Evolutionary conservation across 371 early-diverging fungal species (phyloP).

Genomic region (Mortierella sp.): DNA sequence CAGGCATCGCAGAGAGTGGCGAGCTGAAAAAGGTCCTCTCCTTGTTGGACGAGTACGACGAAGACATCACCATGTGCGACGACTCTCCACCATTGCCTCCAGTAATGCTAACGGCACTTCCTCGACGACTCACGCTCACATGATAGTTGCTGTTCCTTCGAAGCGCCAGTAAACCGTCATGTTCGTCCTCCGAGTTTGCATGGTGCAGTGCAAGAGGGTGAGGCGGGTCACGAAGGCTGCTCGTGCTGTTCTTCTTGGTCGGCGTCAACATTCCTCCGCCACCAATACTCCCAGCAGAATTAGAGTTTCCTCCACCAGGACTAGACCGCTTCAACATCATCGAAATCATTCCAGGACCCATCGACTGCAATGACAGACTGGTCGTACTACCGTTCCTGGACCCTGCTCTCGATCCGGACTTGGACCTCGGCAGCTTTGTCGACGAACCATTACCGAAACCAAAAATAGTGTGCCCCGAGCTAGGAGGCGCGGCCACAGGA

Average conservation of each 20-base stretch:
- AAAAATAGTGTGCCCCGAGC: constrained; percentile 37
- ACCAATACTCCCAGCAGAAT: neutral
- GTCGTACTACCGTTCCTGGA: constrained; percentile 51
- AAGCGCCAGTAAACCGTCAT: neutral
- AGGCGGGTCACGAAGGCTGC: constrained; percentile 23
- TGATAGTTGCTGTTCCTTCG: neutral
- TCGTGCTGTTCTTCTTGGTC: constrained; percentile 30
- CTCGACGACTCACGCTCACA: constrained; percentile 26
- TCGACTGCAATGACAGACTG: constrained; percentile 39
- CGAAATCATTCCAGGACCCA: constrained; percentile 52
- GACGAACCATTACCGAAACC: constrained; percentile 42
- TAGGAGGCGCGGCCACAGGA: neutral
- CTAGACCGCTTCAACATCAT: constrained; percentile 53
- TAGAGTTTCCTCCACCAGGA: constrained; percentile 19
- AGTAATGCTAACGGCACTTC: constrained; percentile 31
- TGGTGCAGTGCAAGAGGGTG: neutral
- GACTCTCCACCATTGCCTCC: constrained; percentile 8
- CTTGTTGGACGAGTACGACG: constrained; percentile 9
- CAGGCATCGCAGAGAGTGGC: constrained; percentile 24
- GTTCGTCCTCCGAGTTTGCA: constrained; percentile 9
- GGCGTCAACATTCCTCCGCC: constrained; percentile 23
- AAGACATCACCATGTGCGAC: neutral
- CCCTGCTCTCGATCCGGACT: constrained; percentile 38
- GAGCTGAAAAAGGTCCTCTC: constrained; percentile 4
- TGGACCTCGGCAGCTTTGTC: constrained; percentile 39